Evolutionary conservation across 257 asterid species (phyloP).

Genomic region (Eustoma russellianum): DNA sequence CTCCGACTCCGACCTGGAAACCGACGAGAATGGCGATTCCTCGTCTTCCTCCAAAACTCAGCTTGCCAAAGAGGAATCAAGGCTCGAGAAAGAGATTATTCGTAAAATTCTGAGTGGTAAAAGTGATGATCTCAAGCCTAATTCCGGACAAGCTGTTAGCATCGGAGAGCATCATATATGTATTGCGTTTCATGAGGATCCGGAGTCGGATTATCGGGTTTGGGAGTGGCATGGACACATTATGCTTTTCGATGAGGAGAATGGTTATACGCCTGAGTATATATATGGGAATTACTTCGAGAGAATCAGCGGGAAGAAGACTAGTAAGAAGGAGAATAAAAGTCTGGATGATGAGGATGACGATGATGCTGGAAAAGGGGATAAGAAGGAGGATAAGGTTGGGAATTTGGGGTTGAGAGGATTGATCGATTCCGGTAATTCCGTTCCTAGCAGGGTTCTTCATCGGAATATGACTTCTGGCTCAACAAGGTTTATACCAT

Average conservation of each 20-base stretch:
- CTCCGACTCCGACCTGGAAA: slow-evolving; percentile 37
- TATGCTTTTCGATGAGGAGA: slow-evolving; percentile 84
- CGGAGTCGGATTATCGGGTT: slow-evolving; percentile 68
- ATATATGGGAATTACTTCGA: slow-evolving; percentile 92
- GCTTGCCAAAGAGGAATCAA: slow-evolving; percentile 77
- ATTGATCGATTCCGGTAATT: slow-evolving; percentile 56
- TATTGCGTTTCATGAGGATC: slow-evolving; percentile 78
- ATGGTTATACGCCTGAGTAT: slow-evolving; percentile 83
- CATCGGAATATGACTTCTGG: slow-evolving; percentile 65
- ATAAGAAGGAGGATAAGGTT: slow-evolving; percentile 28
- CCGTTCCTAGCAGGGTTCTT: slow-evolving; percentile 42
- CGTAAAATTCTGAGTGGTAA: slow-evolving; percentile 55
- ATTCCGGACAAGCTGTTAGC: slow-evolving; percentile 80
- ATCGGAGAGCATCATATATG: slow-evolving; percentile 91
- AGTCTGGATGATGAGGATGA: slow-evolving; percentile 12
- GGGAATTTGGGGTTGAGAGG: slow-evolving; percentile 72
- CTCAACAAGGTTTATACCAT: slow-evolving; percentile 38
- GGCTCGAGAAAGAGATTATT: slow-evolving; percentile 70
- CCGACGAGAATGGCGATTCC: slow-evolving; percentile 16
- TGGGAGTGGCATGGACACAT: slow-evolving; percentile 99
- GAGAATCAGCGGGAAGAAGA: slow-evolving; percentile 31
- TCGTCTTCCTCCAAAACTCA: slow-evolving; percentile 47
- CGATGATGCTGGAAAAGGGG: slow-evolving; percentile 23
- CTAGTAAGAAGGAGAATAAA: slow-evolving; percentile 13
- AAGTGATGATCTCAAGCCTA: slow-evolving; percentile 61